A percentile compares a stretch with the other conserved stretches of the same genome.
These are phyloP conservation scores for Stellera chamaejasme DNA, from an alignment of 345 rosid genomes.

Conservation along the genomic window DNA sequence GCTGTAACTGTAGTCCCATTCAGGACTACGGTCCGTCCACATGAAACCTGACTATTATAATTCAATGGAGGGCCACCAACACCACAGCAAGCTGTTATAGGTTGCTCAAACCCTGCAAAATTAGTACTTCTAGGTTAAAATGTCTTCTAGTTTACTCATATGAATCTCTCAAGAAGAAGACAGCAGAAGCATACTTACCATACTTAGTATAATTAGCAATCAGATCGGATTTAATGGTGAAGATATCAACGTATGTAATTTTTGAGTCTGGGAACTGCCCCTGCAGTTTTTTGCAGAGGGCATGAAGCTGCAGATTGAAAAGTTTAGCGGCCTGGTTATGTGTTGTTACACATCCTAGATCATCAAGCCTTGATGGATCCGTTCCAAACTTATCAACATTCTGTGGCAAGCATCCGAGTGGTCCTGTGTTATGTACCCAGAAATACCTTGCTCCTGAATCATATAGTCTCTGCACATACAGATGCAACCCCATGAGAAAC, in stretches of 20 bases:
- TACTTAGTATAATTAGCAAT: conserved; percentile 64
- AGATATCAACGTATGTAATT: conserved; percentile 72
- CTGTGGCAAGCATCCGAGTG: conserved; percentile 90
- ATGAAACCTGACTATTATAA: conserved; percentile 53
- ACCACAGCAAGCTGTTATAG: conserved; percentile 94
- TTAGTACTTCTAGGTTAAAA: background rate
- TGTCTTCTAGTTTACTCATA: background rate
- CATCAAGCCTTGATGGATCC: conserved; percentile 79
- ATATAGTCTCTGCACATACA: conserved; percentile 41
- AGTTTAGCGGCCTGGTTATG: conserved; percentile 90
- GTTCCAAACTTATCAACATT: conserved; percentile 81
- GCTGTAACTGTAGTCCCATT: conserved; percentile 55
- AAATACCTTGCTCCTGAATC: conserved; percentile 85
- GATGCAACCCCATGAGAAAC: conserved; percentile 3
- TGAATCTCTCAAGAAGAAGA: background rate
- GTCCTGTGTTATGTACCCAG: conserved; percentile 96
- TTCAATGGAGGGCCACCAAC: conserved; percentile 77
- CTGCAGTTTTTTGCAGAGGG: conserved; percentile 52
- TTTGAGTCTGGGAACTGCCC: conserved; percentile 56
- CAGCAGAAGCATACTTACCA: conserved; percentile 33
- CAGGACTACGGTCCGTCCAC: conserved; percentile 82
- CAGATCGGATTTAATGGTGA: conserved; percentile 62
- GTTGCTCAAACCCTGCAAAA: conserved; percentile 81
- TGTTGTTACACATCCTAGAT: conserved; percentile 59
- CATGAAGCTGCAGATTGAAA: conserved; percentile 85